Conservation (phyloP, 768 basidiomycete genomes). For the Tylopilus felleus region DNA sequence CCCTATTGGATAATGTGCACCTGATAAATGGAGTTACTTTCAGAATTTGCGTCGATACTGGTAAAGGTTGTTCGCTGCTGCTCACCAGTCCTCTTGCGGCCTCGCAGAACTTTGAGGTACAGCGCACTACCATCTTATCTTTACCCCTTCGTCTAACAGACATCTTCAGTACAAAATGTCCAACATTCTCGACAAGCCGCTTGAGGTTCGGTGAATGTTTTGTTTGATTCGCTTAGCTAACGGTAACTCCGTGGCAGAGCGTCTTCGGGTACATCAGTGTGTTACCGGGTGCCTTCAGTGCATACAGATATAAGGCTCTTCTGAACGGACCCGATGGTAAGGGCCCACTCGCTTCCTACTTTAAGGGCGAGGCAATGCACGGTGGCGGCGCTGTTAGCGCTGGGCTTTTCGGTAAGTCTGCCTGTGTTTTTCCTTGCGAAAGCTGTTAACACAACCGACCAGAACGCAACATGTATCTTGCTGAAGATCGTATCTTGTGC, state of each 20-base stretch:
- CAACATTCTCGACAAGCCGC: constrained; percentile 92
- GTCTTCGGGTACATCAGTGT: constrained; percentile 87
- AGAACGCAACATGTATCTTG: constrained; percentile 90
- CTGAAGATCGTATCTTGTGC: constrained; percentile 87
- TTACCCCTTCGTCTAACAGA: neutral
- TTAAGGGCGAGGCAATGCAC: constrained; percentile 90
- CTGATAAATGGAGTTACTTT: neutral
- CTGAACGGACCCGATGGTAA: constrained; percentile 84
- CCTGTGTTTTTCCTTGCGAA: neutral
- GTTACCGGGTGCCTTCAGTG: constrained; percentile 89
- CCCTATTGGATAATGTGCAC: neutral
- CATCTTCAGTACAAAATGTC: constrained; percentile 81
- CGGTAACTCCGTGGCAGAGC: constrained; percentile 40
- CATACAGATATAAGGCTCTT: constrained; percentile 86
- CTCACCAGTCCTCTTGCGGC: constrained; percentile 79
- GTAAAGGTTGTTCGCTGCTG: constrained; percentile 66
- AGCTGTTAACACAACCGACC: constrained; percentile 5
- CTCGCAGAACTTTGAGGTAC: constrained; percentile 91
- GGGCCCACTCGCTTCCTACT: constrained; percentile 89
- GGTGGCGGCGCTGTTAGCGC: constrained; percentile 55
- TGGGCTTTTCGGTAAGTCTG: constrained; percentile 55
- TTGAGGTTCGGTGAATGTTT: constrained; percentile 59
- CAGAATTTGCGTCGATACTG: constrained; percentile 81
- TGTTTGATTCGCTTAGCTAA: neutral
- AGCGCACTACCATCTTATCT: neutral